A percentile compares a stretch with the other conserved stretches of the same genome.
These are phyloP conservation scores for Saccharomyces jurei DNA, from an alignment of 805 yeast genomes.

Conservation along the genomic window DNA sequence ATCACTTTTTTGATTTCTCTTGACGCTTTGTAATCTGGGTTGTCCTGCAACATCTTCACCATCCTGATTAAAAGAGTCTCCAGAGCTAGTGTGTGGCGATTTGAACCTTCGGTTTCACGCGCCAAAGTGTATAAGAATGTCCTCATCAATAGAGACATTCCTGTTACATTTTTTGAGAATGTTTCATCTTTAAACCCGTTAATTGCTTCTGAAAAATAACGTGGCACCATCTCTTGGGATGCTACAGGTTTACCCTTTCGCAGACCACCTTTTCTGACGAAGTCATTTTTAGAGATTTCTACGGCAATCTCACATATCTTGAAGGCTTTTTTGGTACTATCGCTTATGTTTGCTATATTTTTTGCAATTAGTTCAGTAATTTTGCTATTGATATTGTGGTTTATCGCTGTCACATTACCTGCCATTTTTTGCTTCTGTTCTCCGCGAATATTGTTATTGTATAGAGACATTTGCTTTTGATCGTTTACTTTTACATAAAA, in stretches of 20 bases:
- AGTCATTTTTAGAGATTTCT: background rate
- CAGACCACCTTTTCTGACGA: background rate
- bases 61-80: background rate
- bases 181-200: background rate
- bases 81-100: background rate
- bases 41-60: background rate
- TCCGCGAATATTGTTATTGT: background rate
- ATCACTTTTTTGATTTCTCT: background rate
- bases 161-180: background rate
- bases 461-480: background rate
- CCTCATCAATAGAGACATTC: background rate
- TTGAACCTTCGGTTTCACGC: background rate
- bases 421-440: background rate
- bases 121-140: background rate
- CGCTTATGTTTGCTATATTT: background rate
- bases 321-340: background rate
- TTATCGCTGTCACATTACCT: background rate
- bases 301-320: background rate
- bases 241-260: background rate
- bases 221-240: background rate
- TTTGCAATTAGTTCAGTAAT: constrained; percentile 1
- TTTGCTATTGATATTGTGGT: constrained; percentile 9
- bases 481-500: background rate
- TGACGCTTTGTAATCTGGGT: background rate
- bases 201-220: background rate